Evolutionary conservation across 139 green algal species (phyloP).

Genomic region (Picochlorum sp.): DNA sequence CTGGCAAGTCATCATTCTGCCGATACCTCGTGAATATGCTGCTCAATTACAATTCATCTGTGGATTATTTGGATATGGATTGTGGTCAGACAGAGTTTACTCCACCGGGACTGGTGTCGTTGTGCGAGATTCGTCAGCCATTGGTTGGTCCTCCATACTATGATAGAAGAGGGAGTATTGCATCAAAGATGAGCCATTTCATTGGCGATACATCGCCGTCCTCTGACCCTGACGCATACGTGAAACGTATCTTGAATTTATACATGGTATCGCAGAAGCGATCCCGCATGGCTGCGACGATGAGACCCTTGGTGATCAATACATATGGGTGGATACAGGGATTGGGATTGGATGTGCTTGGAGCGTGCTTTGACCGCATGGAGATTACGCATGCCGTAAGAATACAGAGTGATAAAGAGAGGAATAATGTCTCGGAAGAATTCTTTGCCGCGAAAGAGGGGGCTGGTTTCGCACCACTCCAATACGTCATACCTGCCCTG

Average conservation of each 20-base stretch:
- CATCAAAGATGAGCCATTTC: slow-evolving; percentile 31
- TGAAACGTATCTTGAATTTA: slow-evolving; percentile 41
- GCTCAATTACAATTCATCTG: slow-evolving; percentile 13
- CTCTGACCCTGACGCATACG: slow-evolving; percentile 54
- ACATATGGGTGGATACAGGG: slow-evolving; percentile 77
- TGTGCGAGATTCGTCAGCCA: slow-evolving; percentile 42
- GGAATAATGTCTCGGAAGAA: slow-evolving; percentile 49
- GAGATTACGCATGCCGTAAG: slow-evolving; percentile 48
- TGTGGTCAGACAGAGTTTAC: slow-evolving; percentile 83
- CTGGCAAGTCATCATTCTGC: slow-evolving; percentile 75
- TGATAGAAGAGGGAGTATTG: slow-evolving; percentile 38
- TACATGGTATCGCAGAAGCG: neutral
- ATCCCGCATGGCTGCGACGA: neutral
- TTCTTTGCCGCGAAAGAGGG: slow-evolving; percentile 35
- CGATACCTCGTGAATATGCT: slow-evolving; percentile 49
- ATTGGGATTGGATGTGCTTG: slow-evolving; percentile 62
- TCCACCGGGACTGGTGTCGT: slow-evolving; percentile 60
- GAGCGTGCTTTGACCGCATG: slow-evolving; percentile 31
- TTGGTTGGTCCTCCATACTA: slow-evolving; percentile 48
- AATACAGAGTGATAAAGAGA: slow-evolving; percentile 28
- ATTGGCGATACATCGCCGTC: slow-evolving; percentile 63
- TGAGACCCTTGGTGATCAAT: slow-evolving; percentile 70
- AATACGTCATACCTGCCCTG: neutral
- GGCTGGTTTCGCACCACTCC: neutral
- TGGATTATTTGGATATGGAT: slow-evolving; percentile 77